Conservation (phyloP, 2,329 filamentous ascomycete species). For the Neodidymelliopsis sp. region DNA sequence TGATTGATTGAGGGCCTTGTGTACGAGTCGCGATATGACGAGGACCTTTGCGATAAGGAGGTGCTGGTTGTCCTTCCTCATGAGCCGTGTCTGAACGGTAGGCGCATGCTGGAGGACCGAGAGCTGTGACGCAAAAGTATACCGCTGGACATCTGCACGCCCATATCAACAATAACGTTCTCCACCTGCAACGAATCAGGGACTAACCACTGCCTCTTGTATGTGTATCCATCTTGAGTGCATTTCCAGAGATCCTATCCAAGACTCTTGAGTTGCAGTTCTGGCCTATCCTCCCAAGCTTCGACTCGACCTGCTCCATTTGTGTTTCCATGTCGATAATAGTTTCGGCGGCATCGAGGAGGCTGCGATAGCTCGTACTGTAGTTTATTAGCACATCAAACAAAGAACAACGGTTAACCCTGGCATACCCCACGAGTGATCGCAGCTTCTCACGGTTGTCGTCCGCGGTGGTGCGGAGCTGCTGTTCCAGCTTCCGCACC, state of each 20-base stretch:
- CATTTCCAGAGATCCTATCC: slow-evolving; percentile 69
- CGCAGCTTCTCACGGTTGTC: slow-evolving; percentile 72
- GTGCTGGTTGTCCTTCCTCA: slow-evolving; percentile 60
- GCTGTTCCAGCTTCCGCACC: slow-evolving; percentile 68
- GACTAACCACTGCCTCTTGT: slow-evolving; percentile 52
- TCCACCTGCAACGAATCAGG: slow-evolving; percentile 17
- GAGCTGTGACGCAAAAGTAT: slow-evolving; percentile 63
- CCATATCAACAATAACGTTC: slow-evolving; percentile 18
- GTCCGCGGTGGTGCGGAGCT: slow-evolving; percentile 67
- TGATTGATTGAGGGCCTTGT: slow-evolving; percentile 72
- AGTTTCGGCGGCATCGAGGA: slow-evolving; percentile 90
- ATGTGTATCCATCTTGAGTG: slow-evolving; percentile 57
- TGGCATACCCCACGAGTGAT: slow-evolving; percentile 68
- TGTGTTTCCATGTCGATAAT: slow-evolving; percentile 88
- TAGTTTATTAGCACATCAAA: slow-evolving; percentile 7
- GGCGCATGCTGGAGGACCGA: slow-evolving; percentile 65
- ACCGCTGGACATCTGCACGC: slow-evolving; percentile 51
- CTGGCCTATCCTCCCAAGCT: slow-evolving; percentile 75
- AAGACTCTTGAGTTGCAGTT: slow-evolving; percentile 78
- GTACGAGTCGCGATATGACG: slow-evolving; percentile 76
- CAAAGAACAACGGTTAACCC: background rate
- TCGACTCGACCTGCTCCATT: slow-evolving; percentile 75
- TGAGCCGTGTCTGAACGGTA: slow-evolving; percentile 59
- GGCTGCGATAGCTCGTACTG: slow-evolving; percentile 79
- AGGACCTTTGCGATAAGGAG: slow-evolving; percentile 69